phyloP scores from a whole-genome alignment of 2,329 filamentous ascomycete genomes.

The Fusarium sp. region DNA sequence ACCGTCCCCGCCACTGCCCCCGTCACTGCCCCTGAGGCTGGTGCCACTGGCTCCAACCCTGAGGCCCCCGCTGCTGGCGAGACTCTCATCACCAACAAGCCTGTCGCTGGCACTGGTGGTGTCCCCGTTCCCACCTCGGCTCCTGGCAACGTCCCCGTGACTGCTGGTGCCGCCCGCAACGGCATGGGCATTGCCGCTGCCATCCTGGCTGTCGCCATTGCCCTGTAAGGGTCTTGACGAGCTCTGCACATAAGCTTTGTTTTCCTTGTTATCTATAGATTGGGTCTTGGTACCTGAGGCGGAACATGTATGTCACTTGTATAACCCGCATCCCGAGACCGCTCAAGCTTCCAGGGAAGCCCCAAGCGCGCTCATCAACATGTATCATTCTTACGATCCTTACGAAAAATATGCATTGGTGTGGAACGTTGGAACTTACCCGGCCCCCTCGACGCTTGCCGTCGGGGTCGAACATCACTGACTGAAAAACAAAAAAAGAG shows the following conservation, averaged over 20 bases:
- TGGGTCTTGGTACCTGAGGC: constrained; percentile 42
- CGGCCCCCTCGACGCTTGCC: constrained; percentile 19
- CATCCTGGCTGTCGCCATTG: constrained; percentile 58
- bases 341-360: constrained; percentile 36
- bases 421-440: constrained; percentile 41
- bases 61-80: constrained; percentile 27
- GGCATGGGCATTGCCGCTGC: constrained; percentile 61
- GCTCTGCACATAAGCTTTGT: constrained; percentile 36
- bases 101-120: constrained; percentile 48
- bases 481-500: constrained; percentile 38
- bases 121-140: constrained; percentile 51
- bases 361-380: constrained; percentile 35
- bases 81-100: constrained; percentile 45
- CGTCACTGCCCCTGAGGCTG: constrained; percentile 38
- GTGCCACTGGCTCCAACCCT: constrained; percentile 29
- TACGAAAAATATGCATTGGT: constrained; percentile 59
- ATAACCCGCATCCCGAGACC: constrained; percentile 34
- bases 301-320: constrained; percentile 44
- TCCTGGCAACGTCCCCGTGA: constrained; percentile 52
- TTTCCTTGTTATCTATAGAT: constrained; percentile 46
- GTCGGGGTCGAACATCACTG: constrained; percentile 34
- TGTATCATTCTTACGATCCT: constrained; percentile 70
- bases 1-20: constrained; percentile 58
- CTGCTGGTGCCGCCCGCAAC: constrained; percentile 55
- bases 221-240: constrained; percentile 56